These are phyloP conservation scores for Bombardia bombarda DNA, from an alignment of 495 filamentous ascomycete species.

Conservation along the genomic window DNA sequence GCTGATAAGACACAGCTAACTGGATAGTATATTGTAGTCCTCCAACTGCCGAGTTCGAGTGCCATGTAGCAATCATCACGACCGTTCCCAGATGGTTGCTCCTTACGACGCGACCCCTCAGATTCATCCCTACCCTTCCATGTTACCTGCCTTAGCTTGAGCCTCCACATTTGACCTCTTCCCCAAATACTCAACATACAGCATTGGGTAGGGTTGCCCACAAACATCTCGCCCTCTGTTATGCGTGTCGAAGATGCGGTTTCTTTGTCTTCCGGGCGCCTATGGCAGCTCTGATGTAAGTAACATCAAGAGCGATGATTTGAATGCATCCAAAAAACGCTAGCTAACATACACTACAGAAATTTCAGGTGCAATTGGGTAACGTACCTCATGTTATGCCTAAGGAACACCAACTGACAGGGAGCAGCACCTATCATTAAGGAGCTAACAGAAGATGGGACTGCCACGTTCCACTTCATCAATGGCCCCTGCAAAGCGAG, in stretches of 20 bases:
- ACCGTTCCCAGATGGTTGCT: no score
- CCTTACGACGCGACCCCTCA: no score
- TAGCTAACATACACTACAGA: no score
- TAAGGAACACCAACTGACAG: neutral
- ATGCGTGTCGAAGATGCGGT: conserved; percentile 35
- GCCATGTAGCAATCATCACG: conserved; percentile 13
- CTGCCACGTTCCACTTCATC: conserved; percentile 38
- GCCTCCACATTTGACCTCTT: neutral
- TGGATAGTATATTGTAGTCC: neutral
- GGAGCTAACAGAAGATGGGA: conserved; percentile 35
- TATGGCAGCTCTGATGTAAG: conserved; percentile 46
- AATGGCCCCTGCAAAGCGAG: conserved; percentile 38
- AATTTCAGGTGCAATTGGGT: conserved; percentile 47
- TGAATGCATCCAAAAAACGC: neutral
- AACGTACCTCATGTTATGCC: conserved; percentile 1
- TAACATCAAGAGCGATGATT: conserved; percentile 5
- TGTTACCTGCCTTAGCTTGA: neutral
- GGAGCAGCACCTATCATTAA: conserved; percentile 36
- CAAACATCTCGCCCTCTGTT: no score
- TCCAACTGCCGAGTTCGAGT: conserved; percentile 12
- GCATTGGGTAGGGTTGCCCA: no score
- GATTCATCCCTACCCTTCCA: no score
- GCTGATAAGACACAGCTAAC: conserved; percentile 5
- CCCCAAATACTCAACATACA: conserved; percentile 4
- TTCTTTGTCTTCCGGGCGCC: conserved; percentile 37